Evolutionary conservation across 768 basidiomycete species (phyloP).

Genomic region (Tephrocybe sp.): DNA sequence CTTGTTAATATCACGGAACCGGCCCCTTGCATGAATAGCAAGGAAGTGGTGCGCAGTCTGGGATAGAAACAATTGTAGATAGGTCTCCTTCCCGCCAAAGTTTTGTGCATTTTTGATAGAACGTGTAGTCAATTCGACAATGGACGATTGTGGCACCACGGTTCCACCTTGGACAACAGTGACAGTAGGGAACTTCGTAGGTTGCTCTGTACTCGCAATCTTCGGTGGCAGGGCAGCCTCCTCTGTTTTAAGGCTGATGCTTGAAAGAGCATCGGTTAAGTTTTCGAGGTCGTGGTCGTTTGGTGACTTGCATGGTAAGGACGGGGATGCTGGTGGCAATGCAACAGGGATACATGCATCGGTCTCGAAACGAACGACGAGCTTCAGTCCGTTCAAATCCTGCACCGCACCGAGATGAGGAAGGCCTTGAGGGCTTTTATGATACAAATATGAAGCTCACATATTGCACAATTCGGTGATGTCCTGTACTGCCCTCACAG

Average conservation of each 20-base stretch:
- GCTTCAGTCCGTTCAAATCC: slow-evolving; percentile 56
- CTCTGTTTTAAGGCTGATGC: slow-evolving; percentile 26
- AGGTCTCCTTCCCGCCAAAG: slow-evolving; percentile 58
- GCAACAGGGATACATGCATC: slow-evolving; percentile 38
- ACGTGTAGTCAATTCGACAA: slow-evolving; percentile 48
- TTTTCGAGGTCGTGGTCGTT: slow-evolving; percentile 32
- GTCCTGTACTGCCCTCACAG: slow-evolving; percentile 50
- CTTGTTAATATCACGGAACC: slow-evolving; percentile 50
- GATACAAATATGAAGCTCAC: slow-evolving; percentile 45
- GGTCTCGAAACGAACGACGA: slow-evolving; percentile 58
- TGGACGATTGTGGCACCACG: slow-evolving; percentile 38
- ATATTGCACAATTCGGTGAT: slow-evolving; percentile 62
- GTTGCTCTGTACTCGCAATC: slow-evolving; percentile 12
- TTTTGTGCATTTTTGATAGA: slow-evolving; percentile 26
- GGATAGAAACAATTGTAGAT: slow-evolving; percentile 68
- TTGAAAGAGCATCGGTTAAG: slow-evolving; percentile 31
- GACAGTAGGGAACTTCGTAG: slow-evolving; percentile 16
- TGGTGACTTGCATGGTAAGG: background rate
- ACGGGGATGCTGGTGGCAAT: slow-evolving; percentile 18
- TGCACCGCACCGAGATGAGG: slow-evolving; percentile 20
- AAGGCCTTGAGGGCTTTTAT: background rate
- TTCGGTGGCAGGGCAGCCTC: slow-evolving; percentile 15
- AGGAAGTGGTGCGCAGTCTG: slow-evolving; percentile 62
- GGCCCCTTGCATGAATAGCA: slow-evolving; percentile 54
- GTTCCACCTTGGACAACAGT: slow-evolving; percentile 23